Evolutionary conservation across 2,329 filamentous ascomycete genomes (phyloP), one percentile per base, ranked within the genome.

Genomic region (Ophiostoma montium): DNA sequence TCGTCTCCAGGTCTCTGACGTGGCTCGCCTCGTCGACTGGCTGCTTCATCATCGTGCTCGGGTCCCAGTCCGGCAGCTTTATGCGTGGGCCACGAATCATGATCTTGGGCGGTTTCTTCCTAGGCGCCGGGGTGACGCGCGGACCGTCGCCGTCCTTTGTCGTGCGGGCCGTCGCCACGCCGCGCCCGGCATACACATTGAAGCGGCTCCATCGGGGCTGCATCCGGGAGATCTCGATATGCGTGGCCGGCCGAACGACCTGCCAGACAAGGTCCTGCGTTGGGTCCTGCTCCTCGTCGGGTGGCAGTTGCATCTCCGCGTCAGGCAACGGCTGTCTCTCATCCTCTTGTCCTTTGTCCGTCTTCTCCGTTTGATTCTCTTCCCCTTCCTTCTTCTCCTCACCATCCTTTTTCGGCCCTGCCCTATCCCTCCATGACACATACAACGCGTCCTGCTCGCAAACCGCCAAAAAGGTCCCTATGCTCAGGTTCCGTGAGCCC

Each of bases 111-210:
- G 23, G 23, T 27, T 8, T 27, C 23, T 4, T 4, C 6, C 21
- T 10, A 16, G 16, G 5, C 16, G 35, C 35, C n/a, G 35, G 10
- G 7, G 3, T 10, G 7, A n/a, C 13, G 15, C 8, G 21, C 9
- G 10, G 3, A 21, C 38, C 21, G 51, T 53, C 13, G 54, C 52
- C 3, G 23, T 27, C 23, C 23, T 27, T 30, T 3, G 13, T 27
- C 13, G 15, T 15, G 21, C 9, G 10, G 3, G 38, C 38, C 21
- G 51, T 53, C 13, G 54, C 52, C 3, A 55, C 19, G 5, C 49
- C 48, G 1, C 18, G 33, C 2, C 46, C 33, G 0, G 52, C 46
- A 27, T 50, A 47, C 6, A 53, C 48, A 10, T 54, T 49, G 10
- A 49, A 18, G 10, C 19, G 32, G 32, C 49, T 51, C 15, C 30